Conservation (phyloP, 73 alveolate genomes). For the Loxodes magnus region DNA sequence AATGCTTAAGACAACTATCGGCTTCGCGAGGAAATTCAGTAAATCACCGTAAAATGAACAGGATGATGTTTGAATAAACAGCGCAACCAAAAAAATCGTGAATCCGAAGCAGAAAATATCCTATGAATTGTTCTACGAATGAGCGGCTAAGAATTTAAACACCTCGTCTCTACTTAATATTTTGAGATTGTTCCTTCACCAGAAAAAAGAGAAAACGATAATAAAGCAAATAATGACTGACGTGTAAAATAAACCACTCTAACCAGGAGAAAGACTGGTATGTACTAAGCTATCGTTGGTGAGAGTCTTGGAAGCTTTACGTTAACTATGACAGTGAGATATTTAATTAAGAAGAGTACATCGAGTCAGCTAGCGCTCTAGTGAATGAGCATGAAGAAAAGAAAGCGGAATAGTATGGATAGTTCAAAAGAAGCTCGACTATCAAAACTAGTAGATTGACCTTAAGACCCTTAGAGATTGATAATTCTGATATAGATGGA, state of each 20-base stretch:
- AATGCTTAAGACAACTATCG: background rate
- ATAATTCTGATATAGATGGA: conserved; percentile 27
- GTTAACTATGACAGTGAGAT: conserved; percentile 15
- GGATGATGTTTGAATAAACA: no score
- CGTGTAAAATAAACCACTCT: no score
- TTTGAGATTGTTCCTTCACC: conserved; percentile 1
- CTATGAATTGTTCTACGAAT: background rate
- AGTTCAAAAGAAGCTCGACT: no score
- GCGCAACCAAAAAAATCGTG: no score
- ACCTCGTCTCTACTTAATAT: background rate
- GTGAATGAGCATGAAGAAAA: no score
- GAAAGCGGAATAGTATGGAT: no score
- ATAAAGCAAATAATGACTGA: conserved; percentile 1
- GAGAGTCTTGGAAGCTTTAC: conserved; percentile 33
- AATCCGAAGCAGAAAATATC: no score
- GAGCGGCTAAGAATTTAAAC: conserved; percentile 1
- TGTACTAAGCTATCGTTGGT: conserved; percentile 31
- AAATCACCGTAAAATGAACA: no score
- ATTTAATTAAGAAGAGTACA: no score
- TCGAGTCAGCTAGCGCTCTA: no score
- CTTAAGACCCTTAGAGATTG: conserved; percentile 10
- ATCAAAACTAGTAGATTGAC: no score
- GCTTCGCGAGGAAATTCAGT: background rate
- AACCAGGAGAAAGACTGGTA: conserved; percentile 10
- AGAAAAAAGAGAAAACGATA: background rate